A percentile compares a stretch with the other conserved stretches of the same genome.
Evolutionary conservation across 1,284 basidiomycete genomes (phyloP).

Genomic region (Prillingera fragicola): DNA sequence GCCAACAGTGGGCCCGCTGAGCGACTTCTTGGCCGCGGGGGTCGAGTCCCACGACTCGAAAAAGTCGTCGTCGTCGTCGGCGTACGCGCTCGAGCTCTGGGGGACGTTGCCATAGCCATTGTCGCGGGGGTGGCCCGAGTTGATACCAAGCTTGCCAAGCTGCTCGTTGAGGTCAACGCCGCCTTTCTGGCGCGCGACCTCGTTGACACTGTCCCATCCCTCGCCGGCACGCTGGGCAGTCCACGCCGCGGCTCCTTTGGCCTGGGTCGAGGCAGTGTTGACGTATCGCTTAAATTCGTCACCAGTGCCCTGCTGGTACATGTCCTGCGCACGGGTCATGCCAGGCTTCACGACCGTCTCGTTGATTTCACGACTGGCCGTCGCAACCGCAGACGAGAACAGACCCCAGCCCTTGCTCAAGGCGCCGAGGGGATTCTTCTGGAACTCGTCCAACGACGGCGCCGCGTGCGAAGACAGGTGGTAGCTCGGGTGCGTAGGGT

Average conservation of each 20-base stretch:
- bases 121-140: conserved; percentile 7
- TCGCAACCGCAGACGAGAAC: conserved; percentile 43
- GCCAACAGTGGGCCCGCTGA: too few species aligned
- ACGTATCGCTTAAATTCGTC: conserved; percentile 39
- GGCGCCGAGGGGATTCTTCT: conserved; percentile 42
- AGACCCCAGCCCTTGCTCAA: conserved; percentile 48
- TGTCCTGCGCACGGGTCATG: conserved; percentile 29
- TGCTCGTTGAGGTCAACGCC: conserved; percentile 47
- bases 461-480: conserved; percentile 39
- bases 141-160: conserved; percentile 38
- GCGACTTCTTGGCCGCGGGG: conserved; percentile 2
- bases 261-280: conserved; percentile 21
- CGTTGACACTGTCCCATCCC: conserved; percentile 42
- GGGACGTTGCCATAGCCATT: conserved; percentile 13
- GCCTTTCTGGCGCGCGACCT: conserved; percentile 38
- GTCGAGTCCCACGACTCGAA: conserved; percentile 32
- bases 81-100: conserved; percentile 23
- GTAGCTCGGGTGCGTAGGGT: conserved; percentile 34
- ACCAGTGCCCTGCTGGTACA: conserved; percentile 20
- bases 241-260: conserved; percentile 35
- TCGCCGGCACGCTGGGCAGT: conserved; percentile 34
- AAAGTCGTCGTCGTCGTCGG: conserved; percentile 35
- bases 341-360: conserved; percentile 45
- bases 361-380: conserved; percentile 43
- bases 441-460: conserved; percentile 45